Percentiles rank a stretch among this genome's conserved stretches.
phyloP scores from a whole-genome alignment of 371 early-diverging fungal genomes.

The Syncephalastrum contaminatum region DNA sequence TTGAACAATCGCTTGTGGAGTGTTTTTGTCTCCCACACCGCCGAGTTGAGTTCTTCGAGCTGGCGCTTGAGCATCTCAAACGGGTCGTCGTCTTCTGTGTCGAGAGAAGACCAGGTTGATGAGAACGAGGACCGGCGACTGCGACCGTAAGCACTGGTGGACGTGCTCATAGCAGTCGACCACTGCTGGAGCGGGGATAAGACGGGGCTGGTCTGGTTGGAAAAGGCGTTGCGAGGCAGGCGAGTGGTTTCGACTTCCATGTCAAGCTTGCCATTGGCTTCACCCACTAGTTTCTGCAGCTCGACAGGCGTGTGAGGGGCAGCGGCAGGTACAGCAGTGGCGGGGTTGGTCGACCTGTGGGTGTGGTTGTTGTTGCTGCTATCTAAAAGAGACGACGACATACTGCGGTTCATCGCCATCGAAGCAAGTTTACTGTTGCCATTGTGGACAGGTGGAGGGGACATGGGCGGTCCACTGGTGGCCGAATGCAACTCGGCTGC shows the following conservation, averaged over 20 bases:
- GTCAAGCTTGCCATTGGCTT: slow-evolving; percentile 2
- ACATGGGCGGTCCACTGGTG: slow-evolving; percentile 21
- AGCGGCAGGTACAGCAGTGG: no score
- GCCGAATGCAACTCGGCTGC: slow-evolving; percentile 54
- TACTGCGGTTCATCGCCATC: slow-evolving; percentile 31
- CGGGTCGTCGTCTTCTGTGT: slow-evolving; percentile 45
- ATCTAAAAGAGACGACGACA: slow-evolving; percentile 16
- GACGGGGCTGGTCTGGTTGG: slow-evolving; percentile 25
- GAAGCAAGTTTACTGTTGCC: slow-evolving; percentile 31
- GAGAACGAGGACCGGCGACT: slow-evolving; percentile 44
- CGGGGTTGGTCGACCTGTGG: not conserved
- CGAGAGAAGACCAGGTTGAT: slow-evolving; percentile 32
- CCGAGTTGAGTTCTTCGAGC: slow-evolving; percentile 46
- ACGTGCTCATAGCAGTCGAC: slow-evolving; percentile 32
- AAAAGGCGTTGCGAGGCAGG: slow-evolving; percentile 16
- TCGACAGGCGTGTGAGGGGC: slow-evolving; percentile 2
- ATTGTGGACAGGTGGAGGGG: slow-evolving; percentile 15
- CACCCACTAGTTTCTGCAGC: slow-evolving; percentile 6
- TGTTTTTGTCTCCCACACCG: slow-evolving; percentile 53
- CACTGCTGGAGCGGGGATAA: slow-evolving; percentile 32
- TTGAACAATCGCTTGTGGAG: slow-evolving; percentile 47
- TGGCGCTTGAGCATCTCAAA: slow-evolving; percentile 50
- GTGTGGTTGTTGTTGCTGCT: slow-evolving; percentile 3
- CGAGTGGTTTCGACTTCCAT: slow-evolving; percentile 19
- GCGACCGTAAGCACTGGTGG: slow-evolving; percentile 24